phyloP scores from a whole-genome alignment of 2,329 filamentous ascomycete genomes.

The Nemania sp. region DNA sequence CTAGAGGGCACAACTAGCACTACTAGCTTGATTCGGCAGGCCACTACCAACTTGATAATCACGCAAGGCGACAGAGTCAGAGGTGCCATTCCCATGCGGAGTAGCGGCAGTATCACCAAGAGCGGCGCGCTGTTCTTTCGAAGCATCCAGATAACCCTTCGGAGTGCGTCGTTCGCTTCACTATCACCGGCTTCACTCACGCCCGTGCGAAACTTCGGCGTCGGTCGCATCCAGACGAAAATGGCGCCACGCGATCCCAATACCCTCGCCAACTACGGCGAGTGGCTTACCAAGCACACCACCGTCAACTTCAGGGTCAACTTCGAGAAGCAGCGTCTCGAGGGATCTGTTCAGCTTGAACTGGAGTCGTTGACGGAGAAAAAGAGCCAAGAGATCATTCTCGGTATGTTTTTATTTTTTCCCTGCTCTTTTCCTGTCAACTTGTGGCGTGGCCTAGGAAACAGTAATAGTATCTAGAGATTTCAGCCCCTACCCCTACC shows the following conservation, averaged over 20 bases:
- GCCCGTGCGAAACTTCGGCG: conserved; percentile 26
- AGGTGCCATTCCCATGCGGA: conserved; percentile 34
- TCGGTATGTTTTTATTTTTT: conserved; percentile 45
- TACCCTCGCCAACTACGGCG: conserved; percentile 89
- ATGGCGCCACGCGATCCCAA: conserved; percentile 74
- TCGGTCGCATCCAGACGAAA: not conserved
- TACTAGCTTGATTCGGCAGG: conserved; percentile 29
- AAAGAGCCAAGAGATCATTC: conserved; percentile 74
- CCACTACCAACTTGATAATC: not conserved
- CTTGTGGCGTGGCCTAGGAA: not conserved
- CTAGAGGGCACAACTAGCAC: not conserved
- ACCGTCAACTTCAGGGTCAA: conserved; percentile 80
- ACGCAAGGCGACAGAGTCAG: conserved; percentile 4
- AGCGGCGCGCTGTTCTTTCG: conserved; percentile 38
- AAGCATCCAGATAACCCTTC: conserved; percentile 37
- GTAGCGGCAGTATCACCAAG: conserved; percentile 34
- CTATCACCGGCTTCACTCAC: conserved; percentile 18
- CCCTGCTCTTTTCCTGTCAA: not conserved
- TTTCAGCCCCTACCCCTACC: not conserved
- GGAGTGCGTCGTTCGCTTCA: conserved; percentile 31
- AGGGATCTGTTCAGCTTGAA: conserved; percentile 75
- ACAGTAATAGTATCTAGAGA: not conserved
- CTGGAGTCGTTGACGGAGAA: conserved; percentile 77
- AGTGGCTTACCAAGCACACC: conserved; percentile 84
- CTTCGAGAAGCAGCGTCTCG: conserved; percentile 77